Evolutionary conservation across 768 basidiomycete genomes (phyloP).

Genomic region (Suillus subaureus): DNA sequence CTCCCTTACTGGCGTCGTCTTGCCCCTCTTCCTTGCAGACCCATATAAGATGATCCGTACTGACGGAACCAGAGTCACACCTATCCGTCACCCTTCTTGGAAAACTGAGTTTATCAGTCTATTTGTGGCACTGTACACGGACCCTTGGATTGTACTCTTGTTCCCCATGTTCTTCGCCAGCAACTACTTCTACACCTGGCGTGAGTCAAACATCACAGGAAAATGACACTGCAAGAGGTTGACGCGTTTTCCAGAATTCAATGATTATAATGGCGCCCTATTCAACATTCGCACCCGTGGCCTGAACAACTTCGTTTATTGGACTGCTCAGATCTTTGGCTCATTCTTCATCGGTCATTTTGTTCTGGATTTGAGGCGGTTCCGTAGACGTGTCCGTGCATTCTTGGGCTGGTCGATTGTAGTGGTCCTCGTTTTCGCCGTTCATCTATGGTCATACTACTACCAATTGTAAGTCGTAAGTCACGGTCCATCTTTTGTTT

Average conservation of each 20-base stretch:
- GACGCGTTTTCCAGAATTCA: conserved; percentile 56
- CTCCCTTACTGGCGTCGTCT: conserved; percentile 64
- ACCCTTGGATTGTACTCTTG: conserved; percentile 71
- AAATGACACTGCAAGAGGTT: neutral
- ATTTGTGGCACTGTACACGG: conserved; percentile 65
- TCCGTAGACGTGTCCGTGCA: conserved; percentile 69
- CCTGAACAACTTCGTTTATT: conserved; percentile 79
- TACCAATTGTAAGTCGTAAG: conserved; percentile 63
- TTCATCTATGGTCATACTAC: conserved; percentile 76
- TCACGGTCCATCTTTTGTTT: neutral
- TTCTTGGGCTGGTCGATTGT: conserved; percentile 69
- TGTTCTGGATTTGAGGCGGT: conserved; percentile 58
- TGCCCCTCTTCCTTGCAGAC: conserved; percentile 72
- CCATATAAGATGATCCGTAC: conserved; percentile 73
- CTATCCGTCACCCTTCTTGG: conserved; percentile 74
- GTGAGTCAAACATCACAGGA: conserved; percentile 40
- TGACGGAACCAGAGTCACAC: conserved; percentile 69
- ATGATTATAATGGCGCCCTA: conserved; percentile 75
- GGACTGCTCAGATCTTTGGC: conserved; percentile 77
- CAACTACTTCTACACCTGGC: conserved; percentile 89
- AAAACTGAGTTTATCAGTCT: conserved; percentile 72
- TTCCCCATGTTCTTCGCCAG: conserved; percentile 88
- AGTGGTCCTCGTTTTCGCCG: conserved; percentile 62
- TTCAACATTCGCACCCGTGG: conserved; percentile 81
- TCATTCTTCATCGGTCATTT: conserved; percentile 66